These are phyloP conservation scores for Stagonosporopsis tanaceti DNA, from an alignment of 2,329 filamentous ascomycete genomes.

Conservation along the genomic window DNA sequence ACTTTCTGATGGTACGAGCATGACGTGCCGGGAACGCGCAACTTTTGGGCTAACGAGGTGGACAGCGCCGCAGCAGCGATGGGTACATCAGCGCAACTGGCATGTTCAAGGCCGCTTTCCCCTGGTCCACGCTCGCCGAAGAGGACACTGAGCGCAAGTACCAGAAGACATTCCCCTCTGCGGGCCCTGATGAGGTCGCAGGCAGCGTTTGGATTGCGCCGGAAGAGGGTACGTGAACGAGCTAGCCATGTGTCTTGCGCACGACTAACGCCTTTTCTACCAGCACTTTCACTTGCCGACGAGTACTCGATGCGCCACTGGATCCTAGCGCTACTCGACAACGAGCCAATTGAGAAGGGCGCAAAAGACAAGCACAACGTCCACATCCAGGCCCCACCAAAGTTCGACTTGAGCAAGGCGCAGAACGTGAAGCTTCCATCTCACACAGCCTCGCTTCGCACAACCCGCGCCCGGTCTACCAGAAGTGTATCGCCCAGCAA, in stretches of 20 bases:
- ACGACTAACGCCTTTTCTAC: constrained; percentile 28
- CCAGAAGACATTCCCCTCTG: constrained; percentile 82
- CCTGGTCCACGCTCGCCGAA: constrained; percentile 75
- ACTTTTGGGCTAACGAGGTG: constrained; percentile 36
- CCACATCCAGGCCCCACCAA: constrained; percentile 81
- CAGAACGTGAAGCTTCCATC: constrained; percentile 42
- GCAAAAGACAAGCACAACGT: constrained; percentile 72
- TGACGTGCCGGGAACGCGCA: constrained; percentile 22
- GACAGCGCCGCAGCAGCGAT: constrained; percentile 79
- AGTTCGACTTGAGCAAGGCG: constrained; percentile 68
- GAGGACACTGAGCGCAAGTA: constrained; percentile 81
- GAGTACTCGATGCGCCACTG: constrained; percentile 88
- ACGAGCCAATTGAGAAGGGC: constrained; percentile 76
- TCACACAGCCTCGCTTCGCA: constrained; percentile 39
- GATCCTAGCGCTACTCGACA: constrained; percentile 91
- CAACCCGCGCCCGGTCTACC: constrained; percentile 61
- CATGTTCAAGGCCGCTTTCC: constrained; percentile 92
- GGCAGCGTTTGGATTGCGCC: constrained; percentile 97
- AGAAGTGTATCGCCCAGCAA: constrained; percentile 68
- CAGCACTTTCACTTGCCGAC: constrained; percentile 81
- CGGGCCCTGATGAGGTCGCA: constrained; percentile 89
- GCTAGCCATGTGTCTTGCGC: neutral
- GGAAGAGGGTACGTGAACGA: constrained; percentile 63
- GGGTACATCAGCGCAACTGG: constrained; percentile 86
- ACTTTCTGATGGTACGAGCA: constrained; percentile 83